Conservation (phyloP, 345 rosid species). For the Aegle marmelos region DNA sequence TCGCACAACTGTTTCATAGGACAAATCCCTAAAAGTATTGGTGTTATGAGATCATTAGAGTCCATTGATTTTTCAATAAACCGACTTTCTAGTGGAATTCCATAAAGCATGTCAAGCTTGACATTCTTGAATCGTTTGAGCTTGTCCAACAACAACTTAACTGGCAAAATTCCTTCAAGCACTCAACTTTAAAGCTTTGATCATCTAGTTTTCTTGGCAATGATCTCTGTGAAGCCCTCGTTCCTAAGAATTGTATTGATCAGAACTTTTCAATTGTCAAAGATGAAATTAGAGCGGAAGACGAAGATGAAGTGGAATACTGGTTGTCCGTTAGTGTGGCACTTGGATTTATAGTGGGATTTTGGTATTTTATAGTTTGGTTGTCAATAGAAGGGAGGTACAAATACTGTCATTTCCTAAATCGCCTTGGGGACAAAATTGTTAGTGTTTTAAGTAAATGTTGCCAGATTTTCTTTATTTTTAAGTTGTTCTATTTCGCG, state of each 20-base stretch:
- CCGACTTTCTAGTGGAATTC: background rate
- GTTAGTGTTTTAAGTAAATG: background rate
- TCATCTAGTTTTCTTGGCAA: background rate
- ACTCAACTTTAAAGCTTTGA: background rate
- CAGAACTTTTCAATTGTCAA: background rate
- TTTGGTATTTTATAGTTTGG: background rate
- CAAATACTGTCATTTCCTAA: background rate
- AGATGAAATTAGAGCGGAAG: no score
- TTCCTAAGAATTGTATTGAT: background rate
- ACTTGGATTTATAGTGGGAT: conserved; percentile 8
- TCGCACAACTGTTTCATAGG: background rate
- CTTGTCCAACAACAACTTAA: background rate
- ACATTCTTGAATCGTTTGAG: background rate
- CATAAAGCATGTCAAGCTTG: background rate
- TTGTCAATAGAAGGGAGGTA: background rate
- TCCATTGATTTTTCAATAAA: background rate
- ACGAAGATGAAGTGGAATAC: background rate
- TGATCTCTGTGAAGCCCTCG: background rate
- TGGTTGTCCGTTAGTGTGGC: background rate
- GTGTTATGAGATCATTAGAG: background rate
- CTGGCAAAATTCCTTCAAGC: background rate
- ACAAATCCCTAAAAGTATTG: background rate
- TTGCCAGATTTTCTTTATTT: background rate
- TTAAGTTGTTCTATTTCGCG: background rate
- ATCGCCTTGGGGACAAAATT: background rate